Evolutionary conservation across 371 early-diverging fungal genomes (phyloP).

Genomic region (Nosema bombycis): DNA sequence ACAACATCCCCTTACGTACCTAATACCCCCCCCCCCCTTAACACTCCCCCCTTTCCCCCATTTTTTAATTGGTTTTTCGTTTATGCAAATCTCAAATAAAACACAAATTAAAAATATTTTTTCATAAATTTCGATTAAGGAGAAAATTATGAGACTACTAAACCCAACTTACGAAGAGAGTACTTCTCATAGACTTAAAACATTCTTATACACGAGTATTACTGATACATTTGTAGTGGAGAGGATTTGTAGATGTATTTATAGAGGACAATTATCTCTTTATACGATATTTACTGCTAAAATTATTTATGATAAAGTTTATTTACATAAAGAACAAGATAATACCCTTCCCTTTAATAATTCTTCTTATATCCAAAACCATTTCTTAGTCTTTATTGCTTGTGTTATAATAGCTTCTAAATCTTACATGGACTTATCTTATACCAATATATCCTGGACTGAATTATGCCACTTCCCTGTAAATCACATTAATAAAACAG

Average conservation of each 20-base stretch:
- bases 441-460: slow-evolving; percentile 44
- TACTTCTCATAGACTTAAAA: slow-evolving; percentile 6
- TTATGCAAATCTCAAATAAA: too few relatives aligned
- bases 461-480: slow-evolving; percentile 18
- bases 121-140: slow-evolving; percentile 3
- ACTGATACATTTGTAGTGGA: slow-evolving; percentile 11
- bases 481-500: slow-evolving; percentile 26
- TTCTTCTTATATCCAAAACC: background rate
- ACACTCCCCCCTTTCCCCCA: too few relatives aligned
- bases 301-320: slow-evolving; percentile 25
- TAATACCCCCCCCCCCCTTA: too few relatives aligned
- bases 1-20: too few relatives aligned
- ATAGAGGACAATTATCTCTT: slow-evolving; percentile 3
- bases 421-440: slow-evolving; percentile 35
- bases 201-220: slow-evolving; percentile 11
- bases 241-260: slow-evolving; percentile 22
- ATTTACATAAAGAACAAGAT: background rate
- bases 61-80: too few relatives aligned
- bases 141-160: slow-evolving; percentile 11
- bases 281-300: slow-evolving; percentile 31
- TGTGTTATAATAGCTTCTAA: slow-evolving; percentile 29
- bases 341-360: background rate
- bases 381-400: slow-evolving; percentile 26
- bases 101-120: too few relatives aligned
- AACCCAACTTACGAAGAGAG: slow-evolving; percentile 3